phyloP scores from a whole-genome alignment of 1,284 basidiomycete genomes.

The Vanrija humicola region DNA sequence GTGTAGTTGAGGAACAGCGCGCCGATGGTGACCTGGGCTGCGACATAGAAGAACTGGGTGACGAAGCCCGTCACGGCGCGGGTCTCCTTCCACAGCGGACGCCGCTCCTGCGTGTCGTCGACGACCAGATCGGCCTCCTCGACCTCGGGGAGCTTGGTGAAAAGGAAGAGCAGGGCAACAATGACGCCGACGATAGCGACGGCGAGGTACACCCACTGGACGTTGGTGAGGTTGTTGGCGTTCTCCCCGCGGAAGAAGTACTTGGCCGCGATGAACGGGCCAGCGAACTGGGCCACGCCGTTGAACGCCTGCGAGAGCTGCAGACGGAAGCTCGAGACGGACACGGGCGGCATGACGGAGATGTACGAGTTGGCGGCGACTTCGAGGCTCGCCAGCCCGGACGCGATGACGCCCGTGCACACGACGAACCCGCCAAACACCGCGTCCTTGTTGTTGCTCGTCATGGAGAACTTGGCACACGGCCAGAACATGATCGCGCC shows the following conservation, averaged over 20 bases:
- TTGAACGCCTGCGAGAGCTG: slow-evolving; percentile 81
- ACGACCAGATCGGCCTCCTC: slow-evolving; percentile 50
- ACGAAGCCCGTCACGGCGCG: slow-evolving; percentile 62
- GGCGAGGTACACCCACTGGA: slow-evolving; percentile 81
- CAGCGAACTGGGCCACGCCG: slow-evolving; percentile 71
- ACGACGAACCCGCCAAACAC: slow-evolving; percentile 69
- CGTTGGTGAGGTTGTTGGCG: slow-evolving; percentile 60
- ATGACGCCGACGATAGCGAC: slow-evolving; percentile 57
- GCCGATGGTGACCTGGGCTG: slow-evolving; percentile 69
- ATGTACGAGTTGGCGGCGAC: slow-evolving; percentile 79
- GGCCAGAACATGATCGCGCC: slow-evolving; percentile 80
- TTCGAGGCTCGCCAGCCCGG: slow-evolving; percentile 52
- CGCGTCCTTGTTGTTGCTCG: slow-evolving; percentile 42
- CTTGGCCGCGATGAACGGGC: slow-evolving; percentile 70
- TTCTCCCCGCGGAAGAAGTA: slow-evolving; percentile 70
- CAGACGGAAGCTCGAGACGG: slow-evolving; percentile 69
- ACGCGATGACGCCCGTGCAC: slow-evolving; percentile 62
- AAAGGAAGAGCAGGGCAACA: slow-evolving; percentile 67
- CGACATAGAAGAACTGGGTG: slow-evolving; percentile 54
- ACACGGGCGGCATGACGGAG: slow-evolving; percentile 55
- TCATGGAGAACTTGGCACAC: slow-evolving; percentile 56
- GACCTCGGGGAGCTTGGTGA: slow-evolving; percentile 71
- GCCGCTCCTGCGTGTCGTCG: neutral
- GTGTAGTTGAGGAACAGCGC: slow-evolving; percentile 69
- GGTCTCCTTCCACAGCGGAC: slow-evolving; percentile 63